Evolutionary conservation across 352 stramenopile species (phyloP).

Genomic region (Phytophthora pisi): DNA sequence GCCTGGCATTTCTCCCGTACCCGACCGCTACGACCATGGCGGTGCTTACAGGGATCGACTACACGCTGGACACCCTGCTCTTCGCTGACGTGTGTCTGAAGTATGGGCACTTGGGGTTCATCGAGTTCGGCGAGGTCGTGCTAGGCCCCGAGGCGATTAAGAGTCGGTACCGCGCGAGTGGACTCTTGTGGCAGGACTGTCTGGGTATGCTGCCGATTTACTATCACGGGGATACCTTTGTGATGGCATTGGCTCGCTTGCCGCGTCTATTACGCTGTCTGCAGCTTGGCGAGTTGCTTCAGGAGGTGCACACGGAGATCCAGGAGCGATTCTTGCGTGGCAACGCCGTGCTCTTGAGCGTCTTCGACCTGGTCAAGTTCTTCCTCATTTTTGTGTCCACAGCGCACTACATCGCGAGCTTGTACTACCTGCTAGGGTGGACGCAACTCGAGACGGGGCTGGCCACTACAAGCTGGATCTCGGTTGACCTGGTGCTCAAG

Average conservation of each 20-base stretch:
- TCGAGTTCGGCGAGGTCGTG: conserved; percentile 47
- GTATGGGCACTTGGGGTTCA: conserved; percentile 45
- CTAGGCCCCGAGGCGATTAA: conserved; percentile 47
- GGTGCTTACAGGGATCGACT: conserved; percentile 47
- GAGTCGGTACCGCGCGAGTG: conserved; percentile 29
- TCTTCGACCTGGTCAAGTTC: conserved; percentile 63
- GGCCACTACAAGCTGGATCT: conserved; percentile 59
- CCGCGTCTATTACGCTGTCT: conserved; percentile 50
- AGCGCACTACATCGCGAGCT: conserved; percentile 54
- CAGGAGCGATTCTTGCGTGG: conserved; percentile 57
- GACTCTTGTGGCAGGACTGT: conserved; percentile 42
- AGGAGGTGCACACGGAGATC: conserved; percentile 53
- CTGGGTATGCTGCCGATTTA: conserved; percentile 51
- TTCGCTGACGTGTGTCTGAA: conserved; percentile 49
- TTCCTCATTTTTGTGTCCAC: conserved; percentile 65
- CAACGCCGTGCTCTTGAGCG: conserved; percentile 44
- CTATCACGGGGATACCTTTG: conserved; percentile 40
- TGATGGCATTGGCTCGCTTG: conserved; percentile 44
- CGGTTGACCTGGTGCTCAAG: conserved; percentile 51
- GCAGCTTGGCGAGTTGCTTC: conserved; percentile 44
- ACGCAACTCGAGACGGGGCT: conserved; percentile 41
- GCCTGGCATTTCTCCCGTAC: conserved; percentile 47
- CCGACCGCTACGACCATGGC: conserved; percentile 33
- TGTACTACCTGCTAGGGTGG: conserved; percentile 57
- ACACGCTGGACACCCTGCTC: conserved; percentile 41